Evolutionary conservation across 495 filamentous ascomycete genomes (phyloP).

Genomic region (Rostrohypoxylon terebratum): DNA sequence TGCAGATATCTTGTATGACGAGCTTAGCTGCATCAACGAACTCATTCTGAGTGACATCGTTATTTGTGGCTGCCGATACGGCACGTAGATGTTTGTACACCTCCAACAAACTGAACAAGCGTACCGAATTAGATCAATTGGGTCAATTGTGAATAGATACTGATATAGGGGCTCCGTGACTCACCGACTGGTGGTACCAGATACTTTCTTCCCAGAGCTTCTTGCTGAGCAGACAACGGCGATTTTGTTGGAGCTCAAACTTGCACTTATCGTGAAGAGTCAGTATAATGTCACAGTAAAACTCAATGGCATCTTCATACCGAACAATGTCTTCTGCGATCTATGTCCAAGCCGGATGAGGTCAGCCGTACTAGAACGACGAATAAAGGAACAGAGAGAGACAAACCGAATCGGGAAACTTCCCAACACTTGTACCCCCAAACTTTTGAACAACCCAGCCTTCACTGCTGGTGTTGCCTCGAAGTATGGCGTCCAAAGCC

Average conservation of each 20-base stretch:
- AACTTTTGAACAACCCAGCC: constrained; percentile 89
- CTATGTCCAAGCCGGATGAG: constrained; percentile 50
- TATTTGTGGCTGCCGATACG: constrained; percentile 74
- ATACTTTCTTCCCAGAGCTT: constrained; percentile 88
- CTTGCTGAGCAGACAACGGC: constrained; percentile 93
- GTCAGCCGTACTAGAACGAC: constrained; percentile 29
- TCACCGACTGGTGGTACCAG: constrained; percentile 95
- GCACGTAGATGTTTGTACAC: constrained; percentile 74
- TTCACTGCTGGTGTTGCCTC: constrained; percentile 51
- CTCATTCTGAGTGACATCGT: constrained; percentile 69
- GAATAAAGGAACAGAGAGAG: constrained; percentile 11
- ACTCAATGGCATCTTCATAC: constrained; percentile 59
- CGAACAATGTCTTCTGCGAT: constrained; percentile 80
- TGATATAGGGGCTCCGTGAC: constrained; percentile 50
- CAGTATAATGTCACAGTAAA: constrained; percentile 21
- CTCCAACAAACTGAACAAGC: constrained; percentile 59
- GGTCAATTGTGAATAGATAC: constrained; percentile 20
- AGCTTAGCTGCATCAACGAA: constrained; percentile 76
- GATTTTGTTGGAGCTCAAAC: constrained; percentile 73
- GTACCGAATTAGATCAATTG: constrained; percentile 33
- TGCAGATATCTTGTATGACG: constrained; percentile 78
- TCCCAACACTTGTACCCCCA: constrained; percentile 73
- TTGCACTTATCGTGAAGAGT: constrained; percentile 64
- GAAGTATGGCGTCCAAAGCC: constrained; percentile 40
- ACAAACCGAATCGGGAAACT: constrained; percentile 57